phyloP scores from a whole-genome alignment of 306 rosid species.

The Lotus japonicus region DNA sequence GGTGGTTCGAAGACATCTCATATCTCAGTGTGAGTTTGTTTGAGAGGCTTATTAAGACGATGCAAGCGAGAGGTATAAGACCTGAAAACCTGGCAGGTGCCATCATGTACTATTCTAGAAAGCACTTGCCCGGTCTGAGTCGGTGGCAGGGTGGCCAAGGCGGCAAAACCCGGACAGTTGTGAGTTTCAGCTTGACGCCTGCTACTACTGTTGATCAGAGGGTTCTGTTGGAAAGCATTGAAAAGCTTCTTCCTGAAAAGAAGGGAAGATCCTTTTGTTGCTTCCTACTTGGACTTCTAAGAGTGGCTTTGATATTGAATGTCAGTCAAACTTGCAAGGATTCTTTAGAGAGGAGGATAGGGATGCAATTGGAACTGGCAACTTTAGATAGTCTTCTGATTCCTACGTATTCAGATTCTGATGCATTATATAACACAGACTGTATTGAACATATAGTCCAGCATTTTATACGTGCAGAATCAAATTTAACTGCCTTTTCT shows the following conservation, averaged over 20 bases:
- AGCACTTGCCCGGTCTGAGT: slow-evolving; percentile 83
- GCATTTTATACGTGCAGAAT: slow-evolving; percentile 53
- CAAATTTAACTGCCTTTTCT: slow-evolving; percentile 51
- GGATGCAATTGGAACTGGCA: slow-evolving; percentile 86
- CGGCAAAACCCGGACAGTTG: slow-evolving; percentile 56
- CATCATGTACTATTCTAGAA: slow-evolving; percentile 72
- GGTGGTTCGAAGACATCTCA: slow-evolving; percentile 99
- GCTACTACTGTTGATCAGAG: slow-evolving; percentile 65
- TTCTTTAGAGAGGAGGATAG: slow-evolving; percentile 76
- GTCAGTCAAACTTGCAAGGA: slow-evolving; percentile 54
- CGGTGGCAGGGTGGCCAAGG: slow-evolving; percentile 82
- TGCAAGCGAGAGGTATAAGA: slow-evolving; percentile 76
- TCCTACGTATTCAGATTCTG: slow-evolving; percentile 79
- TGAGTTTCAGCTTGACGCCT: slow-evolving; percentile 75
- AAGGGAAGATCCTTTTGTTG: slow-evolving; percentile 79
- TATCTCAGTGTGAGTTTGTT: slow-evolving; percentile 67
- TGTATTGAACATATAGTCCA: slow-evolving; percentile 62
- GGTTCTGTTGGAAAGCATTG: slow-evolving; percentile 65
- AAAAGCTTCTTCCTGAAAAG: slow-evolving; percentile 80
- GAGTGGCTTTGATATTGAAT: slow-evolving; percentile 76
- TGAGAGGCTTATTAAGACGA: slow-evolving; percentile 78
- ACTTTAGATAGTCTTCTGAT: slow-evolving; percentile 80
- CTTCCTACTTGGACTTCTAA: slow-evolving; percentile 83
- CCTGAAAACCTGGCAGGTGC: slow-evolving; percentile 79
- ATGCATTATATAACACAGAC: slow-evolving; percentile 67